phyloP scores from a whole-genome alignment of 495 filamentous ascomycete species.

The Annulohypoxylon stygium region DNA sequence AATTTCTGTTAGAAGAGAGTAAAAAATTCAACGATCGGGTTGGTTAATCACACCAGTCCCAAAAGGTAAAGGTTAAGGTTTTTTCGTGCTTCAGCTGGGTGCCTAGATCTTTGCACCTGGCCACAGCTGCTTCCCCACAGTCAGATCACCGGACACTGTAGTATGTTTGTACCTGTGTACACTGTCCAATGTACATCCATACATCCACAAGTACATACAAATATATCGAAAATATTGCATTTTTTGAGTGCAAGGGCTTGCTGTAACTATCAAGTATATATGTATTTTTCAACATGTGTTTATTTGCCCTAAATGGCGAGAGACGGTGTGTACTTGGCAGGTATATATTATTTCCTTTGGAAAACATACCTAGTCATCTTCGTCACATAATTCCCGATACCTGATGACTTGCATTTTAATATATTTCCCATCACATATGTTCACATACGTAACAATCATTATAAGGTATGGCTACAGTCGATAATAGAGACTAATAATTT shows the following conservation, averaged over 20 bases:
- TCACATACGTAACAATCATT: neutral
- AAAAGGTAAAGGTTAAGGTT: conserved; percentile 24
- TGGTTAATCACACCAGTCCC: conserved; percentile 32
- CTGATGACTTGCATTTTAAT: no score
- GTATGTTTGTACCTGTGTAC: neutral
- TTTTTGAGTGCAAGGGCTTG: no score
- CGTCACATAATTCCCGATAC: neutral
- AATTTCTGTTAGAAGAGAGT: conserved; percentile 28
- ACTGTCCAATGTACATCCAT: neutral
- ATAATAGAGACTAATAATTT: neutral
- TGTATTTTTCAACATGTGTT: neutral
- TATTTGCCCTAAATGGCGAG: neutral
- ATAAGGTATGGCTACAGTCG: neutral
- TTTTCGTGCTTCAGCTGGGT: conserved; percentile 19
- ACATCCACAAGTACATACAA: no score
- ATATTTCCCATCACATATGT: neutral
- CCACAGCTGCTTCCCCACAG: conserved; percentile 13
- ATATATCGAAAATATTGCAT: no score
- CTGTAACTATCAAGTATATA: neutral
- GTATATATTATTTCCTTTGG: neutral
- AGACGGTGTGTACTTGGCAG: neutral
- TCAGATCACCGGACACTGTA: neutral
- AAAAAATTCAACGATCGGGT: conserved; percentile 31
- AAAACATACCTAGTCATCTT: neutral
- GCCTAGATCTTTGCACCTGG: neutral